phyloP scores from a whole-genome alignment of 345 rosid species.

The Moricandia arvensis region DNA sequence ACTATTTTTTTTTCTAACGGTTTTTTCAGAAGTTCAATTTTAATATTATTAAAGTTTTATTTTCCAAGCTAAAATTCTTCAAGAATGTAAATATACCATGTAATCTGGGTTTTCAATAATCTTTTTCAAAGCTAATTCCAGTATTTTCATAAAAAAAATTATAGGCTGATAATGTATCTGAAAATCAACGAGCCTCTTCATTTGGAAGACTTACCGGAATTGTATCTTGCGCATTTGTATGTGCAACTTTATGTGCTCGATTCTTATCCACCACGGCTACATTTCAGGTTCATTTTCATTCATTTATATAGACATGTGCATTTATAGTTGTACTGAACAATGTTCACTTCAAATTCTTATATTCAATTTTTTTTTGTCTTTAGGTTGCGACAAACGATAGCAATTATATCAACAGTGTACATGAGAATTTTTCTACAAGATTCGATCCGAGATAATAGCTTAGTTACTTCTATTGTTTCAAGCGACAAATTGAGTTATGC shows the following conservation, averaged over 20 bases:
- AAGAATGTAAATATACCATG: background rate
- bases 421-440: constrained; percentile 74
- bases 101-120: background rate
- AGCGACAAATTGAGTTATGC: constrained; percentile 26
- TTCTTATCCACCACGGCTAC: constrained; percentile 74
- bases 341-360: background rate
- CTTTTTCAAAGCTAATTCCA: too few relatives aligned
- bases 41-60: background rate
- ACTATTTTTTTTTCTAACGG: background rate
- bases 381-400: constrained; percentile 57
- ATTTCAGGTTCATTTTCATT: constrained; percentile 54
- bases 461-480: constrained; percentile 47
- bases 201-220: constrained; percentile 78
- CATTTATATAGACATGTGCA: background rate
- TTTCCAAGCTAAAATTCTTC: background rate
- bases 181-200: constrained; percentile 56
- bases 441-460: constrained; percentile 38
- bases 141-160: background rate
- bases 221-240: constrained; percentile 74
- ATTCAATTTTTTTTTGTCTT: background rate
- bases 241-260: constrained; percentile 71
- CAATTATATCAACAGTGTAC: constrained; percentile 50
- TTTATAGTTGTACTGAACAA: background rate
- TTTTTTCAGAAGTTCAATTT: background rate
- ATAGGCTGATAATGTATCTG: constrained; percentile 77